Evolutionary conservation across 1,139 yeast species (phyloP).

Genomic region (Hemisphaericaspora xylanilytica): DNA sequence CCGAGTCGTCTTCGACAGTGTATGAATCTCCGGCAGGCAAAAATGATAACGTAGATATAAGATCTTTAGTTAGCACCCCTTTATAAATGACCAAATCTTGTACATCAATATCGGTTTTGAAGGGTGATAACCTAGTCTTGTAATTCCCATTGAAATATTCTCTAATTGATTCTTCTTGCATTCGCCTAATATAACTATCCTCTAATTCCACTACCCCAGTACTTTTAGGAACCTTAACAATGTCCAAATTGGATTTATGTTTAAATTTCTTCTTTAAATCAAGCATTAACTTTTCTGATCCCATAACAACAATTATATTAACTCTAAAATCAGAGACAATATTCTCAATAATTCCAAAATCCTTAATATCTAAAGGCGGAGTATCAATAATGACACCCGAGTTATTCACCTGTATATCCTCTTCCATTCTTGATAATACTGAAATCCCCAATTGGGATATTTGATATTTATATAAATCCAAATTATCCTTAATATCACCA

Average conservation of each 20-base stretch:
- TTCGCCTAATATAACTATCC: conserved; percentile 62
- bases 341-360: conserved; percentile 54
- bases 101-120: conserved; percentile 43
- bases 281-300: conserved; percentile 61
- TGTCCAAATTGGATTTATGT: conserved; percentile 38
- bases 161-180: conserved; percentile 73
- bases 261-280: conserved; percentile 60
- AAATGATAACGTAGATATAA: conserved; percentile 37
- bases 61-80: conserved; percentile 37
- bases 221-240: conserved; percentile 65
- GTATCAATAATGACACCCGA: conserved; percentile 80
- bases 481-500: conserved; percentile 56
- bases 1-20: conserved; percentile 30
- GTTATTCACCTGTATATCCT: conserved; percentile 50
- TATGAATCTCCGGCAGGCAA: conserved; percentile 49
- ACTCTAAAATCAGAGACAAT: conserved; percentile 63
- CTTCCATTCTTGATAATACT: conserved; percentile 54
- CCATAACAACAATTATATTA: conserved; percentile 56
- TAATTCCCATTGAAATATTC: conserved; percentile 87
- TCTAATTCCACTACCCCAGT: conserved; percentile 76
- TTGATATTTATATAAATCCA: conserved; percentile 56
- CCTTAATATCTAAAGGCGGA: conserved; percentile 57
- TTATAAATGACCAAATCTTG: conserved; percentile 39
- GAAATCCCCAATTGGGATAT: conserved; percentile 59
- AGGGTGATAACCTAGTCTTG: conserved; percentile 71